Percentiles rank a stretch among this genome's conserved stretches.
Conservation (phyloP, 495 filamentous ascomycete species). For the Aspergillus olivimuriae region DNA sequence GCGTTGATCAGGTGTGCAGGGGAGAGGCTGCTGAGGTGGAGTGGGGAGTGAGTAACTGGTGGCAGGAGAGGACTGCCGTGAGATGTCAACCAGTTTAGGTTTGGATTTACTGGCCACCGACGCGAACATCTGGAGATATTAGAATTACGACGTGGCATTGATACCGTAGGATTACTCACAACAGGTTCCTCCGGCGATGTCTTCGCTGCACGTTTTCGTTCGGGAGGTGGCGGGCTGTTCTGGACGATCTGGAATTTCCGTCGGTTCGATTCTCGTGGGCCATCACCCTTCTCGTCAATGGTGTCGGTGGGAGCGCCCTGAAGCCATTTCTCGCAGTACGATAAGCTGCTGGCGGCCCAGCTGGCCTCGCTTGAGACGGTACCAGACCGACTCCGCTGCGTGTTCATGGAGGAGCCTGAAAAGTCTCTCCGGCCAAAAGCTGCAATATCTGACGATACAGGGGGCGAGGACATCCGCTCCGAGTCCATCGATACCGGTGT, state of each 20-base stretch:
- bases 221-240: slow-evolving; percentile 29
- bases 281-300: slow-evolving; percentile 18
- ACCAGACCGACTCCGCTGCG: slow-evolving; percentile 29
- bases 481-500: slow-evolving; percentile 7
- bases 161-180: slow-evolving; percentile 13
- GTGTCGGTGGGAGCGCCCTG: slow-evolving; percentile 33
- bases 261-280: slow-evolving; percentile 26
- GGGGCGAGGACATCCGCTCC: slow-evolving; percentile 12
- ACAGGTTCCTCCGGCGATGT: slow-evolving; percentile 23
- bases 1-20: slow-evolving; percentile 35
- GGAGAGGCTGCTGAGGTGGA: slow-evolving; percentile 17
- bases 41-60: slow-evolving; percentile 21
- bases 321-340: slow-evolving; percentile 39
- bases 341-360: slow-evolving; percentile 38
- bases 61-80: slow-evolving; percentile 33
- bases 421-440: slow-evolving; percentile 8
- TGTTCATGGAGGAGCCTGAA: slow-evolving; percentile 13
- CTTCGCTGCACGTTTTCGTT: slow-evolving; percentile 21
- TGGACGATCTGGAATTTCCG: slow-evolving; percentile 40
- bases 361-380: slow-evolving; percentile 40
- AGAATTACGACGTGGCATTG: too few species aligned
- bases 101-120: slow-evolving; percentile 34
- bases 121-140: slow-evolving; percentile 31
- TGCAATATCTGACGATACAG: slow-evolving; percentile 8
- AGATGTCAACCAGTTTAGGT: slow-evolving; percentile 39